Percentiles rank a stretch among this genome's conserved stretches.
Evolutionary conservation across 108 stramenopile genomes (phyloP).

Genomic region (Halocafeteria seosinensis): DNA sequence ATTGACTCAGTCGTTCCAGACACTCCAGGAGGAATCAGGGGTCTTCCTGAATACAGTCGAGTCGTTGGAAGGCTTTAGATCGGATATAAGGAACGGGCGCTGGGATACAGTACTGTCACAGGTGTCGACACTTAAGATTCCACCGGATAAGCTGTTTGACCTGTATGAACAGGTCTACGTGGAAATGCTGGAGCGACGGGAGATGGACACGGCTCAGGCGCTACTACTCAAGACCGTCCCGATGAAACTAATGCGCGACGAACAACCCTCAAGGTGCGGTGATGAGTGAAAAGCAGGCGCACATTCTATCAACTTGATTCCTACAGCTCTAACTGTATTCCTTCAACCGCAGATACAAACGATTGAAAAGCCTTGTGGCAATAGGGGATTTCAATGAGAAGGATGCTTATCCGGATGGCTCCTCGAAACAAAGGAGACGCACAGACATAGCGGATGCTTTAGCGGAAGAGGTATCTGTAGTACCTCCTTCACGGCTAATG

Average conservation of each 20-base stretch:
- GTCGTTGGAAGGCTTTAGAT: constrained; percentile 17
- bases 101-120: constrained; percentile 38
- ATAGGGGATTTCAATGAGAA: no score
- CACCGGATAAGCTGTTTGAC: constrained; percentile 22
- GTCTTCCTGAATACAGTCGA: constrained; percentile 36
- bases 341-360: no score
- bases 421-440: no score
- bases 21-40: constrained; percentile 28
- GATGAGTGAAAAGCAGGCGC: no score
- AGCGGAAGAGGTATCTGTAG: constrained; percentile 33
- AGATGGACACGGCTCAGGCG: constrained; percentile 28
- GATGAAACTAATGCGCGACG: constrained; percentile 19
- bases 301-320: no score
- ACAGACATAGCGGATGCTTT: constrained; percentile 42
- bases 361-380: no score
- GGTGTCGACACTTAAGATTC: constrained; percentile 22
- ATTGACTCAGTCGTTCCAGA: constrained; percentile 9
- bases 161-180: constrained; percentile 22
- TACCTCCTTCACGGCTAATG: constrained; percentile 50
- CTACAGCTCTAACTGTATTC: no score
- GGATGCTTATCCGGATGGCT: no score
- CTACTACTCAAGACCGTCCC: constrained; percentile 25
- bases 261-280: constrained; percentile 27
- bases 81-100: constrained; percentile 26
- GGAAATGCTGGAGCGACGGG: constrained; percentile 30